Evolutionary conservation across 2,329 filamentous ascomycete genomes (phyloP).

Genomic region (Achaetomium macrosporum): DNA sequence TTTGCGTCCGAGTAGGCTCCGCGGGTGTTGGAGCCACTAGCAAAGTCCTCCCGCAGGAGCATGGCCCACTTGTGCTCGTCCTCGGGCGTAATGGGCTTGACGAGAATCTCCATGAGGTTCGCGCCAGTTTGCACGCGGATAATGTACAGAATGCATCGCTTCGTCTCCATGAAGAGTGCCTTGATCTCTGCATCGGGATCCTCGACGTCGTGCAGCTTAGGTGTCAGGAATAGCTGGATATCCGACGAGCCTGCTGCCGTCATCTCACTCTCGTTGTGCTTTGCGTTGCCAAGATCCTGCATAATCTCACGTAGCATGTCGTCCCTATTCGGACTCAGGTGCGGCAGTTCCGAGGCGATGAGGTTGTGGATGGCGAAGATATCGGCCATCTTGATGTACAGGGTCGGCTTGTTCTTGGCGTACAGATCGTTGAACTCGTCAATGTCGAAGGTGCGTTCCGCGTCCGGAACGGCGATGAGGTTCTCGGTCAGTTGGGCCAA

Average conservation of each 20-base stretch:
- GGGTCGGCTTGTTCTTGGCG: conserved; percentile 87
- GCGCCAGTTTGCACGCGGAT: conserved; percentile 90
- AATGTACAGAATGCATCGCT: conserved; percentile 94
- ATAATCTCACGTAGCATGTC: conserved; percentile 88
- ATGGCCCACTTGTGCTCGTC: conserved; percentile 85
- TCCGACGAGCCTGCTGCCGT: conserved; percentile 79
- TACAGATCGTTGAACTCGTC: conserved; percentile 99
- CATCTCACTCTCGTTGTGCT: conserved; percentile 94
- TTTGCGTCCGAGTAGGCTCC: conserved; percentile 88
- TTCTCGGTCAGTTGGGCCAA: conserved; percentile 69
- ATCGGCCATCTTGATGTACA: conserved; percentile 99
- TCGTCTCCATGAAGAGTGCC: conserved; percentile 94
- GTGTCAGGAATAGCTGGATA: conserved; percentile 84
- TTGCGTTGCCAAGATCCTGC: conserved; percentile 88
- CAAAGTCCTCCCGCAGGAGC: conserved; percentile 76
- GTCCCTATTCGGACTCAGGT: conserved; percentile 73
- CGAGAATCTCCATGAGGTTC: conserved; percentile 91
- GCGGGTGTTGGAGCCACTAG: conserved; percentile 59
- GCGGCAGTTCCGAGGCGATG: conserved; percentile 69
- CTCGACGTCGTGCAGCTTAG: conserved; percentile 82
- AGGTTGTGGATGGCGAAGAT: conserved; percentile 94
- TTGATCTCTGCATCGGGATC: conserved; percentile 92
- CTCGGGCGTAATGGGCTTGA: conserved; percentile 79
- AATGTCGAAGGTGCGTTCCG: conserved; percentile 91
- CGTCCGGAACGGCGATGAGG: conserved; percentile 76